phyloP scores from a whole-genome alignment of 2,329 filamentous ascomycete genomes.

The Fusarium sp. region DNA sequence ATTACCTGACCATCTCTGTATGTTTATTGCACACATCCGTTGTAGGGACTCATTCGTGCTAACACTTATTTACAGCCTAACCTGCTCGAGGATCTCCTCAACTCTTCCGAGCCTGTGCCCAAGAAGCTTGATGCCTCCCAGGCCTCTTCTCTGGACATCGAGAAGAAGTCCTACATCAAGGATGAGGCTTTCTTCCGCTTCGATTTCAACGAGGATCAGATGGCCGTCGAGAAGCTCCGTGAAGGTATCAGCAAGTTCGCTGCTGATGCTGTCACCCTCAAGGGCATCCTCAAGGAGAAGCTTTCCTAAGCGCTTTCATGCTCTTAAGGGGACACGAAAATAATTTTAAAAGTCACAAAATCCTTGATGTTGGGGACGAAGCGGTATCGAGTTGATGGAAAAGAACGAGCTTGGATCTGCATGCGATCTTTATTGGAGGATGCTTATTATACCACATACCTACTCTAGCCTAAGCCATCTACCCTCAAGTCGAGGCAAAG shows the following conservation, averaged over 20 bases:
- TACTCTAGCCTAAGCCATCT: constrained; percentile 17
- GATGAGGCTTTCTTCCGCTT: constrained; percentile 95
- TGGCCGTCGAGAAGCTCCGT: constrained; percentile 98
- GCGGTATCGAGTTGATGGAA: constrained; percentile 10
- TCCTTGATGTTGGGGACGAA: constrained; percentile 7
- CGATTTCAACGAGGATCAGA: constrained; percentile 99
- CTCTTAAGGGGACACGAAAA: constrained; percentile 18
- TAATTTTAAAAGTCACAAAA: constrained; percentile 36
- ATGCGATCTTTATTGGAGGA: constrained; percentile 21
- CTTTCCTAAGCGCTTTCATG: constrained; percentile 60
- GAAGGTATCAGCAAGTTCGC: constrained; percentile 99
- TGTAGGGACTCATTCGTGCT: constrained; percentile 24
- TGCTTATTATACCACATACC: constrained; percentile 39
- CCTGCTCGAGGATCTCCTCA: constrained; percentile 93
- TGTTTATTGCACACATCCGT: constrained; percentile 51
- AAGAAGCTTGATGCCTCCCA: constrained; percentile 86
- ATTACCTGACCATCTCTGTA: constrained; percentile 98
- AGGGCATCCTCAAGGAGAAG: constrained; percentile 92
- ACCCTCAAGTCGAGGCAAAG: constrained; percentile 4
- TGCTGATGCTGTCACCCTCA: constrained; percentile 92
- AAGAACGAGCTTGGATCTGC: constrained; percentile 17
- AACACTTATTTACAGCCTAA: constrained; percentile 69
- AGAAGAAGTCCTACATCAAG: constrained; percentile 91
- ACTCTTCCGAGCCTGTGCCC: constrained; percentile 83
- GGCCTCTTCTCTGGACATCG: constrained; percentile 76